Evolutionary conservation across 169 alveolate genomes (phyloP), one percentile per base, ranked within the genome.

Genomic region (Eimeria sp.): DNA sequence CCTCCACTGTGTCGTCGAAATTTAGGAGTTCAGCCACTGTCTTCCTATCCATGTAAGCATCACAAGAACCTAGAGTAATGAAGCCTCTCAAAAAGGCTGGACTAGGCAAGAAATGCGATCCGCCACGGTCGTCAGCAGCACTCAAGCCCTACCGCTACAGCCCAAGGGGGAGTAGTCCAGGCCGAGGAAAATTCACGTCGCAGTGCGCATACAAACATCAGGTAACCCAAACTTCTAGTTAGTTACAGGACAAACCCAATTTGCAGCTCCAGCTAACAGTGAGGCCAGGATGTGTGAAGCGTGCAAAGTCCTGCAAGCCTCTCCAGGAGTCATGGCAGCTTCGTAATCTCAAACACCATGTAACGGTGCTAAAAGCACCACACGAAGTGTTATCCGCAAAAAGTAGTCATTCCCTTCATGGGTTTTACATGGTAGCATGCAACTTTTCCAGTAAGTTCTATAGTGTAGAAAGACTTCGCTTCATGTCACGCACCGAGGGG

Each of bases 101-200:
- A 40, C 16, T 2, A 40, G 30, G 30, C 30, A 5, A 73, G 25
- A 73, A 73, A n/a, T 40, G 30, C 54, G n/a, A 54, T 1, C 57
- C 83, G 18, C 54, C 18, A 22, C 73, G 1, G 57, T 20, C 54
- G 83, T 30, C 57, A 73, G 83, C 54, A 73, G 83, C 83, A 73
- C 57, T 73, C 83, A 34, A 6, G 51, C 83, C 51, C 83, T 18
- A 16, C 83, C 83, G 83, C 57, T 73, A 30, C 83, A 73, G 83
- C 51, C 57, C 54, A 73, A 10, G 54, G 57, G 83, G n/a, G 51
- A 3, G 30, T 40, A n/a, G 16, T 73, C 54, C 57, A 51, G 18
- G 18, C 40, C 83, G 54, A 73, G 27, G 54, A 73, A 11, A 73
- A 40, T 14, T 57, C 20, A 51, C 40, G 57, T 40, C 16, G 51